Percentiles rank a stretch among this genome's conserved stretches.
These are phyloP conservation scores for Fibroporia radiculosa DNA, from an alignment of 768 basidiomycete genomes.

Conservation along the genomic window DNA sequence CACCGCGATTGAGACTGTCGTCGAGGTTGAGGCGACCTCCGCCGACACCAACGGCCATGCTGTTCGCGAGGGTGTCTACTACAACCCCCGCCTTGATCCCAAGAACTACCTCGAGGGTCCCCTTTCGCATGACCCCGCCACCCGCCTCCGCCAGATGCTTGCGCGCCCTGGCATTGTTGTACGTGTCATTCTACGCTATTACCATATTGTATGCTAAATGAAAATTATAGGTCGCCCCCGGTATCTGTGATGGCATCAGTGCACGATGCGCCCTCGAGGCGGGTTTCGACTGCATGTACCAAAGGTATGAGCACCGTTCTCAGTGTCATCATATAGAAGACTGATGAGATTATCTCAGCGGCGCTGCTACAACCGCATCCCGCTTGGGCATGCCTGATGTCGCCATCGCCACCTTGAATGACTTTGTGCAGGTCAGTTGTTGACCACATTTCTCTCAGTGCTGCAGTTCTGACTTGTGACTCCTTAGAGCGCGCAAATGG, in stretches of 20 bases:
- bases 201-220: too few relatives aligned
- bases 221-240: conserved; percentile 60
- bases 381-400: conserved; percentile 71
- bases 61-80: conserved; percentile 38
- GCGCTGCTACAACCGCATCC: conserved; percentile 75
- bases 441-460: too few relatives aligned
- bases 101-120: conserved; percentile 63
- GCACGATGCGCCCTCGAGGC: conserved; percentile 75
- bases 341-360: conserved; percentile 38
- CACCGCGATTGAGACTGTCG: conserved; percentile 4
- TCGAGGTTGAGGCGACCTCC: too few relatives aligned
- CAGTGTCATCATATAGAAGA: too few relatives aligned
- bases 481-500: conserved; percentile 65
- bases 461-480: too few relatives aligned
- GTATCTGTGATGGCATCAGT: conserved; percentile 75
- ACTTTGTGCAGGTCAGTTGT: too few relatives aligned
- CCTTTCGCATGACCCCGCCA: conserved; percentile 59
- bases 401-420: conserved; percentile 71
- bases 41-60: background rate
- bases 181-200: too few relatives aligned
- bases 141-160: conserved; percentile 50
- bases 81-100: conserved; percentile 63
- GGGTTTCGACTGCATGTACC: conserved; percentile 71
- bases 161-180: conserved; percentile 70
- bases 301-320: conserved; percentile 59